Evolutionary conservation across 106 monocot genomes (phyloP), one percentile per base, ranked within the genome.

Genomic region (Vanilla planifolia): DNA sequence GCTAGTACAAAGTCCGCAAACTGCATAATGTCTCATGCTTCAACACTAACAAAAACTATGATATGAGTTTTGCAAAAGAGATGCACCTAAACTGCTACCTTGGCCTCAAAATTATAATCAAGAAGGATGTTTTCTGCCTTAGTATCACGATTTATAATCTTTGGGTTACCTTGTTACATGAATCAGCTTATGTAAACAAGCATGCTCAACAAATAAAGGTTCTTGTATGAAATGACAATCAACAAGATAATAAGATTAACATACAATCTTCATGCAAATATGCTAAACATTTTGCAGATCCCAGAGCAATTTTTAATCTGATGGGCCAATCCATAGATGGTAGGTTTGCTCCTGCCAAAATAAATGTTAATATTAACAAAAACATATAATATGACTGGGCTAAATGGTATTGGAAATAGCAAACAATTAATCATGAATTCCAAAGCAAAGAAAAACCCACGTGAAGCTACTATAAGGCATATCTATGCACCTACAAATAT

Each of bases 1-100:
- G 89, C 89, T 41, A 89, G 75, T 35, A 84, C 89, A 73, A 89
- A 89, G 78, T 89, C 89, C 41, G 89, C 80, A 70, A 89, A 80
- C 89, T 89, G 72, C 48, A 73, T 62, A 48, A 24, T 50, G 1
- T 26, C 37, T 36, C 19, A 60, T 60, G 3, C 23, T 16, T 29
- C 7, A 60, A 20, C 32, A 33, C 29, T 13, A 6, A 8, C 4
- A 27, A 43, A 43, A 63, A 63, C n/a, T n/a, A n/a, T 39, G 37
- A 63, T 45, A 63, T 30, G n/a, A 24, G 9, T 9, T 24, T 24
- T 3, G 26, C 8, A 40, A 0, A 25, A 9, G 50, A 26, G 22
- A 26, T 10, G 22, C 20, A 50, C 21, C 10, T 3, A 50, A 50
- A 24, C 11, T 50, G 3, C 25, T 70, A 91, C 91, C 91, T 82